These are phyloP conservation scores for Nicotiana paniculata DNA, from an alignment of 257 asterid genomes.

Conservation along the genomic window DNA sequence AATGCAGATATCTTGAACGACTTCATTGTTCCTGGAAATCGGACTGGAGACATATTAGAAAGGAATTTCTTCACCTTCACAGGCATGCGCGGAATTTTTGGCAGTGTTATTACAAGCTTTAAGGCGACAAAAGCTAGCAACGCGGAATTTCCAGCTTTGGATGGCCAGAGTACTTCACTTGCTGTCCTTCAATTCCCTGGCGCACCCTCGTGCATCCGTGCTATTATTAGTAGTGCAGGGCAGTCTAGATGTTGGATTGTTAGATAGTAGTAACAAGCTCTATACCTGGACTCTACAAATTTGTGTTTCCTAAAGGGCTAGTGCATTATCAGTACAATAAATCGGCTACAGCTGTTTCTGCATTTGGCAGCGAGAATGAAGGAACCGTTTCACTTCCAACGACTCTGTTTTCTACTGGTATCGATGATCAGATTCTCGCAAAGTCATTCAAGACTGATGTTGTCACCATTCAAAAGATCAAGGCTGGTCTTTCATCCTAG, in stretches of 20 bases:
- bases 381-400: slow-evolving; percentile 14
- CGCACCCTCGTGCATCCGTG: slow-evolving; percentile 10
- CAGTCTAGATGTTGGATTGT: too few relatives aligned
- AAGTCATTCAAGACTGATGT: slow-evolving; percentile 5
- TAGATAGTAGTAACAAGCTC: too few relatives aligned
- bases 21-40: too few relatives aligned
- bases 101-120: slow-evolving; percentile 2
- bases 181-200: slow-evolving; percentile 16
- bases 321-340: too few relatives aligned
- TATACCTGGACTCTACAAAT: too few relatives aligned
- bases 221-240: slow-evolving; percentile 10
- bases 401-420: slow-evolving; percentile 5
- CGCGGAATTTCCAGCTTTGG: slow-evolving; percentile 13
- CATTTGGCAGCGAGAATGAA: slow-evolving; percentile 23
- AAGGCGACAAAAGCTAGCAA: slow-evolving; percentile 4
- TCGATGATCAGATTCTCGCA: slow-evolving; percentile 19
- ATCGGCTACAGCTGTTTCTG: not conserved
- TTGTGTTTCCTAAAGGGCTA: too few relatives aligned
- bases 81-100: slow-evolving; percentile 7
- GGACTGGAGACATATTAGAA: too few relatives aligned
- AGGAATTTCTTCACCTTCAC: slow-evolving; percentile 11
- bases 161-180: slow-evolving; percentile 7
- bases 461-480: too few relatives aligned
- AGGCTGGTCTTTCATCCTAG: too few relatives aligned
- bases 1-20: too few relatives aligned